Evolutionary conservation across 2,329 filamentous ascomycete genomes (phyloP), one percentile per base, ranked within the genome.

Genomic region (Aspergillus transmontanensis): DNA sequence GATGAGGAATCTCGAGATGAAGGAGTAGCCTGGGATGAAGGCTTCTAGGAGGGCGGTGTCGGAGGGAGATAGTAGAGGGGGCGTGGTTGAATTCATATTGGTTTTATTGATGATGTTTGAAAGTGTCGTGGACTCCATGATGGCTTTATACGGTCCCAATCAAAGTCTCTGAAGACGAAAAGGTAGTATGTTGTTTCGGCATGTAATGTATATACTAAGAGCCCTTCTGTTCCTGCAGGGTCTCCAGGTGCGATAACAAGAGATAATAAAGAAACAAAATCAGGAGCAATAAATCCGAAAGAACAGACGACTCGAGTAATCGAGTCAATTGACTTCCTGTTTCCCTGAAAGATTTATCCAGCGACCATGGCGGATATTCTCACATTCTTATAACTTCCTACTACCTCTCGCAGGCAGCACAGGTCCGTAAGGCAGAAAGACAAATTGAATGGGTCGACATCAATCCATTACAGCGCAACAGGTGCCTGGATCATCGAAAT

Each of bases 11-110:
- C 81, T 79, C 0, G 86, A 84, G 59, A 89, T 76, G 61, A 87
- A 75, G 9, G 86, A 86, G 73, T 90, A 89, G 21, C 89, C 88
- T 0, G 89, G 89, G 68, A 91, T 85, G 73, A 91, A 83, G 65
- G 84, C 82, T 71, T 91, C 88, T 36, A 91, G 79, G 45, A 76
- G 63, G 5, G 69, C 68, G 0, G 71, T 71, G 46, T 76, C 72
- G 3, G 68, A 64, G 6, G 68, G 60, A 53, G 58, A 60, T 6
- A 69, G 6, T 63, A 64, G 50, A n/a, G 55, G 66, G 41, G 34
- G 63, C 30, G 48, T 46, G 59, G 54, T 64, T 26, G 67, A 58
- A 14, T 64, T 57, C 23, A 62, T 53, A 21, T 57, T 67, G 36
- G 65, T 65, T 51, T 67, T 71, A 46, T 41, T 64, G 26, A 50